Conservation (phyloP, 106 monocot genomes). For the Apostasia ramifera region DNA sequence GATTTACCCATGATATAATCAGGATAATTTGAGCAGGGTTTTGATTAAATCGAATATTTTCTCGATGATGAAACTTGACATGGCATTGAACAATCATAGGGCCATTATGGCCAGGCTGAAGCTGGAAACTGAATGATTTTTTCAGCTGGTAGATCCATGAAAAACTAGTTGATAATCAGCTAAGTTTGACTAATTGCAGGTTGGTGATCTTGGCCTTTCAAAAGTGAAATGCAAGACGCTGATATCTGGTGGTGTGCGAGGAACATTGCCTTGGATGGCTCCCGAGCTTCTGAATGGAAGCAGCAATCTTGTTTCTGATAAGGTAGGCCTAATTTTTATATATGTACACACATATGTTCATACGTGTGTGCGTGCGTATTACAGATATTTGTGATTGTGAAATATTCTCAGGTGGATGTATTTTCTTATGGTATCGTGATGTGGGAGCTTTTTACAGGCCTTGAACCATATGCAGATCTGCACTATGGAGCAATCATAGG, state of each 20-base stretch:
- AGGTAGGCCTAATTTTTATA: conserved; percentile 22
- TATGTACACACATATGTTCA: background rate
- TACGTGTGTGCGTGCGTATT: background rate
- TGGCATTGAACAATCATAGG: no score
- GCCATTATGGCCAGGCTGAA: no score
- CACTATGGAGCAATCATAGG: conserved; percentile 95
- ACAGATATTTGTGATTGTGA: background rate
- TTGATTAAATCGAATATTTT: no score
- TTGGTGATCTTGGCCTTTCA: conserved; percentile 85
- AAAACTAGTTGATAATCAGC: no score
- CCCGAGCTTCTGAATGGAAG: conserved; percentile 86
- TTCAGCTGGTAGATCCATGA: no score
- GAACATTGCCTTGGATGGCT: conserved; percentile 98
- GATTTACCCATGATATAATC: no score
- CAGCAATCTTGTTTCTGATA: conserved; percentile 79
- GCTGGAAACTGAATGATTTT: no score
- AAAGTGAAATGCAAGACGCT: conserved; percentile 91
- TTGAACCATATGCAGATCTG: conserved; percentile 87
- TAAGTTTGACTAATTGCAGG: conserved; percentile 24
- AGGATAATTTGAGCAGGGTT: no score
- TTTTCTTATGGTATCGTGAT: conserved; percentile 94
- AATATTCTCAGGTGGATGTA: conserved; percentile 64
- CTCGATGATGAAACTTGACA: no score
- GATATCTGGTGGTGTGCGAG: conserved; percentile 92
- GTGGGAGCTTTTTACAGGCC: conserved; percentile 91